Evolutionary conservation across 352 stramenopile genomes (phyloP), one percentile per base, ranked within the genome.

Genomic region (Phytophthora megakarya): DNA sequence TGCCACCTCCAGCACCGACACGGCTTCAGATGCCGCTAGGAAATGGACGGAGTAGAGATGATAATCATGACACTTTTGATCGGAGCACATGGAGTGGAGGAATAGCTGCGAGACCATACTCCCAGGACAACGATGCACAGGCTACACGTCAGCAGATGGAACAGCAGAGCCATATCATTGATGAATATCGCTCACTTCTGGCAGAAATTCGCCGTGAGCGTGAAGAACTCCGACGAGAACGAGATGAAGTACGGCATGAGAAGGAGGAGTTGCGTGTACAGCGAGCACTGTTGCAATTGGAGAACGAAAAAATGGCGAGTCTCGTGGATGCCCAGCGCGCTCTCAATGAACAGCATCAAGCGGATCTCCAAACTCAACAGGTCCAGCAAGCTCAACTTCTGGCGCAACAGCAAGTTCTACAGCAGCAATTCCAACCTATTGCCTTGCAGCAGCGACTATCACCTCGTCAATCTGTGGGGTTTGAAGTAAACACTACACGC

Each of bases 251-350:
- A 9, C 79, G 82, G 2, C 70, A 70, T 3, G 84, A 92, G 45
- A 89, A 86, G 42, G 84, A 93, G 30, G 80, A 89, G 21, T n/a
- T 93, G n/a, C 81, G 82, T 1, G 72, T 90, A 22, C 81, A 93
- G 28, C 74, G 81, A 33, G 68, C 73, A 32, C 57, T 88, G 25
- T 59, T 92, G 47, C 82, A 92, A 52, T 61, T 92, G 35, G 84
- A 93, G 44, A 93, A 92, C 37, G 84, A 93, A 61, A 81, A 81
- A 37, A 86, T 90, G 76, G 72, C 73, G 8, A 82, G 57, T 40
- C 64, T 89, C 18, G 67, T 93, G 25, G 82, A 92, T 32, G 68
- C 78, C 0, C 79, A 92, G 51, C 75, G 81, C 15, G 75, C 74
- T 12, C 63, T 88, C 21, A 80, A 81, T 5, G 83, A 88, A 32